Evolutionary conservation across 1,139 yeast genomes (phyloP).

Genomic region (Pichia terricola): DNA sequence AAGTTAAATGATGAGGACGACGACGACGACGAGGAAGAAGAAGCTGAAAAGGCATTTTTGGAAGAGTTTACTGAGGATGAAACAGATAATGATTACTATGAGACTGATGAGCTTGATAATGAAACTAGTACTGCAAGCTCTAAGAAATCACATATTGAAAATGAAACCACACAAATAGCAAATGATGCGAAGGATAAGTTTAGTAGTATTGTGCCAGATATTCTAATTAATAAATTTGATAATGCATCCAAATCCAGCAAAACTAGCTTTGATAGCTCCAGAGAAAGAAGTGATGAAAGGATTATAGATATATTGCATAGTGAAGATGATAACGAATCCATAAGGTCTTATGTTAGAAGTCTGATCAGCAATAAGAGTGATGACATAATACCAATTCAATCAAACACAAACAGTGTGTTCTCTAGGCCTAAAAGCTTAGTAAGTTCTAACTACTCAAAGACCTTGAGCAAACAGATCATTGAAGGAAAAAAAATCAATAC

Average conservation of each 20-base stretch:
- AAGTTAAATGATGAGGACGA: neutral
- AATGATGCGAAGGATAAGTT: no score
- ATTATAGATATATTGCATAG: no score
- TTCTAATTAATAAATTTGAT: no score
- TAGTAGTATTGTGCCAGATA: no score
- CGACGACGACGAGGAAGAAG: slow-evolving; percentile 8
- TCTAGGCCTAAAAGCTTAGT: neutral
- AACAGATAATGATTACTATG: slow-evolving; percentile 7
- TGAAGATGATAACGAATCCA: neutral
- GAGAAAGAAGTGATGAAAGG: no score
- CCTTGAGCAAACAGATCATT: neutral
- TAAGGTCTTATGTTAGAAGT: neutral
- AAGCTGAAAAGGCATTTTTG: neutral
- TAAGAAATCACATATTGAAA: no score
- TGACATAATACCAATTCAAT: no score
- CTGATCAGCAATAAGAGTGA: neutral
- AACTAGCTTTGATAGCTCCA: no score
- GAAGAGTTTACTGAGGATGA: neutral
- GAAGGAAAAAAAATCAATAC: neutral
- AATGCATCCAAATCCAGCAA: no score
- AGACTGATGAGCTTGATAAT: no score
- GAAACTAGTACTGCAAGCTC: no score
- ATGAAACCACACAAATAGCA: no score
- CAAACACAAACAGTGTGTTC: neutral
- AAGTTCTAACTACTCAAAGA: neutral